Conservation (phyloP, 2,329 filamentous ascomycete species). For the Xylariales sp. region DNA sequence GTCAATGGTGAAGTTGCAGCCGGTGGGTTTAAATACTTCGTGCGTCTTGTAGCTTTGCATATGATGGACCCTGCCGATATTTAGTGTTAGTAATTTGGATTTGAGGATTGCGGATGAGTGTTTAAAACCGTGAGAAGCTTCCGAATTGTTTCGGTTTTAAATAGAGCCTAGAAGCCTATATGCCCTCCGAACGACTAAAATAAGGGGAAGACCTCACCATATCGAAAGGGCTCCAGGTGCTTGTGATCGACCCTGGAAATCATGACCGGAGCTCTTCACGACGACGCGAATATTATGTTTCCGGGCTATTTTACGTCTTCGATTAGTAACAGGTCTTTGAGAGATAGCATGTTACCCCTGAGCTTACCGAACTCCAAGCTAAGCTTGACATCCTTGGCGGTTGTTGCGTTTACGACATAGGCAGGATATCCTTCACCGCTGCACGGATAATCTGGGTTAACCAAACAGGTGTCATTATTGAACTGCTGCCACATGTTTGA, state of each 20-base stretch:
- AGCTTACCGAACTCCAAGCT: conserved; percentile 58
- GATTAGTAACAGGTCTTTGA: not conserved
- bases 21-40: conserved; percentile 55
- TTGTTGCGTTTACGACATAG: conserved; percentile 56
- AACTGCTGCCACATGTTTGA: conserved; percentile 56
- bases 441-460: conserved; percentile 53
- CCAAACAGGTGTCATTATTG: conserved; percentile 64
- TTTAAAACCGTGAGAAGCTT: too few species aligned
- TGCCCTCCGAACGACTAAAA: too few species aligned
- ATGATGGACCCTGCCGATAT: conserved; percentile 55
- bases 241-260: conserved; percentile 59
- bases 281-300: conserved; percentile 57
- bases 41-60: conserved; percentile 56
- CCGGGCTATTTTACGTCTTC: conserved; percentile 48
- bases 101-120: too few species aligned
- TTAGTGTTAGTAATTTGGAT: too few species aligned
- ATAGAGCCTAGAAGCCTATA: too few species aligned
- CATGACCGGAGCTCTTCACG: conserved; percentile 59
- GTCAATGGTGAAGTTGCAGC: conserved; percentile 55
- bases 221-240: conserved; percentile 64
- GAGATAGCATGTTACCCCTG: not conserved
- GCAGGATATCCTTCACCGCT: conserved; percentile 54
- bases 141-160: too few species aligned
- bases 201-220: conserved; percentile 47
- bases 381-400: conserved; percentile 50